Percentiles rank a stretch among this genome's conserved stretches.
phyloP scores from a whole-genome alignment of 2,329 filamentous ascomycete genomes.

The Ceratocystis ficicola region DNA sequence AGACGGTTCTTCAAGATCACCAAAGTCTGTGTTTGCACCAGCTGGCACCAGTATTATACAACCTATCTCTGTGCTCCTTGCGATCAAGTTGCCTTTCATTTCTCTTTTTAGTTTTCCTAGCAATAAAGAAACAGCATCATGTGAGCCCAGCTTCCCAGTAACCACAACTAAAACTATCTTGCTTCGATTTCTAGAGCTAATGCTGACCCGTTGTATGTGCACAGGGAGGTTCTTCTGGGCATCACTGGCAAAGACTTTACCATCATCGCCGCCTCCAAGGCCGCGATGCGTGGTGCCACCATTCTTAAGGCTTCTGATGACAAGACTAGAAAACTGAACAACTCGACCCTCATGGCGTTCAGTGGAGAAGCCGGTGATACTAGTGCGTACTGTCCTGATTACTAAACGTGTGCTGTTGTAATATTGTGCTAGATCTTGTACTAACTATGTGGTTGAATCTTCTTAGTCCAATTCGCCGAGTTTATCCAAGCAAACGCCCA shows the following conservation, averaged over 20 bases:
- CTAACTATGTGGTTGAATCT: conserved; percentile 23
- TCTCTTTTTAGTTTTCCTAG: neutral
- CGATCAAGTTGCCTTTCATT: neutral
- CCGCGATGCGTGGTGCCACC: conserved; percentile 92
- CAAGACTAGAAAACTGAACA: conserved; percentile 87
- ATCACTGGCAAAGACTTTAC: conserved; percentile 99
- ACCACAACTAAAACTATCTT: neutral
- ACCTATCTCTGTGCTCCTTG: neutral
- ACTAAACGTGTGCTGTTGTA: neutral
- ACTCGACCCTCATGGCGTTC: conserved; percentile 89
- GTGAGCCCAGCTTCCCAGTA: conserved; percentile 9
- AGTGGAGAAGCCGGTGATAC: conserved; percentile 95
- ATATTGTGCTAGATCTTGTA: neutral
- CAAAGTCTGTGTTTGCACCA: neutral
- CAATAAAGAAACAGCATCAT: neutral
- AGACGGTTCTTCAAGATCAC: conserved; percentile 8
- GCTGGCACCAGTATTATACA: neutral
- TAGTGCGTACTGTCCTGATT: conserved; percentile 40
- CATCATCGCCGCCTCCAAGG: conserved; percentile 93
- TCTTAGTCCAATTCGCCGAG: conserved; percentile 89
- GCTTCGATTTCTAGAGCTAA: conserved; percentile 5
- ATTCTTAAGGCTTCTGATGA: conserved; percentile 92
- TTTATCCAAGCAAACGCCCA: conserved; percentile 98
- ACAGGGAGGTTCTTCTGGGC: conserved; percentile 91
- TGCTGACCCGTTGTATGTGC: neutral